phyloP scores from a whole-genome alignment of 78 protist species.

The Dictyostelium brefeldianum region DNA sequence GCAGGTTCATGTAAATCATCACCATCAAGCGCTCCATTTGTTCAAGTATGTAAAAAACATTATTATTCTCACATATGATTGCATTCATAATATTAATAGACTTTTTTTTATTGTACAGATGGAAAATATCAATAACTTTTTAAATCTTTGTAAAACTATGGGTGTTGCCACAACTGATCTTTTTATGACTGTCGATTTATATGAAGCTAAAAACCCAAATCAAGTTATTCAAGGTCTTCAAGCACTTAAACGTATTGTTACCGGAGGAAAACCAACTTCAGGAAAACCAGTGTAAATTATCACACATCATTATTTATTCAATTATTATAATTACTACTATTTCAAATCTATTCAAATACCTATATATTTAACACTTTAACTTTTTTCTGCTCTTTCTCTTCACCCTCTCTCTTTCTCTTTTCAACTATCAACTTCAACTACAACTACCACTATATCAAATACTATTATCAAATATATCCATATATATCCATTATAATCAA shows the following conservation, averaged over 20 bases:
- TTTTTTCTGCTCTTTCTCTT: not conserved
- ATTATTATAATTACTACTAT: not conserved
- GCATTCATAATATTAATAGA: too few species aligned
- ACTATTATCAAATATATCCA: conserved; percentile 1
- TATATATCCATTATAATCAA: not conserved
- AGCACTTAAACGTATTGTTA: conserved; percentile 46
- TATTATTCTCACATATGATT: too few species aligned
- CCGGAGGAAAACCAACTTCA: conserved; percentile 53
- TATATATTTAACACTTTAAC: not conserved
- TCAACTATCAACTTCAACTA: not conserved
- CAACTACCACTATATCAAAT: not conserved
- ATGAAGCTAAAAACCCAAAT: conserved; percentile 75
- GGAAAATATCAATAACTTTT: conserved; percentile 83
- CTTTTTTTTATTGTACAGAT: too few species aligned
- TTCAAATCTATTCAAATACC: not conserved
- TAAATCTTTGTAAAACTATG: conserved; percentile 35
- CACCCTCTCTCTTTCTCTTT: too few species aligned
- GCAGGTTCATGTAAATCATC: conserved; percentile 66
- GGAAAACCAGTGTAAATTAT: conserved; percentile 1
- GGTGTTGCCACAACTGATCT: conserved; percentile 83
- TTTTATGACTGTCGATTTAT: conserved; percentile 88
- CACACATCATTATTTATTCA: not conserved
- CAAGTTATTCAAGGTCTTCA: conserved; percentile 69
- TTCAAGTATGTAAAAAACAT: conserved; percentile 22
- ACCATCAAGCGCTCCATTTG: conserved; percentile 74